Percentiles rank a stretch among this genome's conserved stretches.
Evolutionary conservation across 139 green algal species (phyloP).

Genomic region (Coelastrella sp.): DNA sequence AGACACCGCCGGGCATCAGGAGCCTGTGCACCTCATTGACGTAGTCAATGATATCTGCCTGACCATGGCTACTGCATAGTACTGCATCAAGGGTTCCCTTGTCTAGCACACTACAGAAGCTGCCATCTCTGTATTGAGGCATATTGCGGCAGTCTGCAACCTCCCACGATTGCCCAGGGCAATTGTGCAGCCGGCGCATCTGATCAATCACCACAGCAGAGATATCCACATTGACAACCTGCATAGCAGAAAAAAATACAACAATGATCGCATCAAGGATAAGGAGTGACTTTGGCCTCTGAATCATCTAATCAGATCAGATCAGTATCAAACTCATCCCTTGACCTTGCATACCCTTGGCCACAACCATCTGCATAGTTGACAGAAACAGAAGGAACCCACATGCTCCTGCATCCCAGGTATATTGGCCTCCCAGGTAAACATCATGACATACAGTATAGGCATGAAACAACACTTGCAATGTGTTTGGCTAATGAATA

Average conservation of each 20-base stretch:
- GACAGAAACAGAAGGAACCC: background rate
- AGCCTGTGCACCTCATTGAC: constrained; percentile 50
- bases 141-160: constrained; percentile 56
- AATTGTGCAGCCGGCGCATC: constrained; percentile 7
- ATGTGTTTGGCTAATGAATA: background rate
- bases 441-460: no score
- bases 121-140: constrained; percentile 19
- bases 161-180: constrained; percentile 30
- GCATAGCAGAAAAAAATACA: background rate
- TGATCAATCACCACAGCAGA: constrained; percentile 55
- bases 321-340: no score
- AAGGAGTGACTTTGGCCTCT: background rate
- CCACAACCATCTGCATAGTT: no score
- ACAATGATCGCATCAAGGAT: background rate
- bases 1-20: constrained; percentile 47
- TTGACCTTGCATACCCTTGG: no score
- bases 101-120: constrained; percentile 35
- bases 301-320: background rate
- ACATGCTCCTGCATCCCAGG: no score
- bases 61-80: constrained; percentile 50
- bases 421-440: no score
- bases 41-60: constrained; percentile 41
- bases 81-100: constrained; percentile 55
- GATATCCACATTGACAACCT: constrained; percentile 54
- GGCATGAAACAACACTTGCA: no score